A percentile compares a stretch with the other conserved stretches of the same genome.
These are phyloP conservation scores for Russula vinacea DNA, from an alignment of 768 basidiomycete genomes.

Conservation along the genomic window DNA sequence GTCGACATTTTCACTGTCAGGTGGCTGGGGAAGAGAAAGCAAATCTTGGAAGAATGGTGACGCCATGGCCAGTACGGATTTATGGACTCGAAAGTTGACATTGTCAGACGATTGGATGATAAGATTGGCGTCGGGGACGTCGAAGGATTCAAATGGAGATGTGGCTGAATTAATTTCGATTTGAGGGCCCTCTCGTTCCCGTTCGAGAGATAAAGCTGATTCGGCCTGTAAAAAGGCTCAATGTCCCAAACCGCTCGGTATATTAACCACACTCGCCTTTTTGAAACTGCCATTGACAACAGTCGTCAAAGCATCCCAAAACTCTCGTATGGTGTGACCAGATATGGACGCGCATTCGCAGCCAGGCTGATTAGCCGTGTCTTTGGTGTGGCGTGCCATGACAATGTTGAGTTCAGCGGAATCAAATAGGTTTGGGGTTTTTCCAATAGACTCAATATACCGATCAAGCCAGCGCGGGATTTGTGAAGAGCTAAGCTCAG, in stretches of 20 bases:
- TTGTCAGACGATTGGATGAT: conserved; percentile 7
- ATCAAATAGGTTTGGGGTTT: not conserved
- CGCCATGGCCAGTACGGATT: not conserved
- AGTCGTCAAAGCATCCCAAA: too few species aligned
- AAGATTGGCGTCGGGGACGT: conserved; percentile 1
- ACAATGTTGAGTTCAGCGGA: not conserved
- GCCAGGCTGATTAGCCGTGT: too few species aligned
- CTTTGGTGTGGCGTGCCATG: not conserved
- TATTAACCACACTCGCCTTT: too few species aligned
- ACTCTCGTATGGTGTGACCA: too few species aligned
- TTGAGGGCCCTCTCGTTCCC: too few species aligned
- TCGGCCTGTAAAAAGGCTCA: too few species aligned
- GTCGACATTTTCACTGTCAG: conserved; percentile 2
- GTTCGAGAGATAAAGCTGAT: too few species aligned
- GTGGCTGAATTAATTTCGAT: not conserved
- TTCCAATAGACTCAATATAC: not conserved
- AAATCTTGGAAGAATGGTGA: conserved; percentile 5
- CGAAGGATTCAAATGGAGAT: not conserved
- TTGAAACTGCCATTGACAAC: too few species aligned
- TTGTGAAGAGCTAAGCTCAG: not conserved
- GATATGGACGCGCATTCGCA: too few species aligned
- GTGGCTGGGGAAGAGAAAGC: not conserved
- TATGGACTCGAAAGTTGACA: conserved; percentile 11
- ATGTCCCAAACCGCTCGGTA: too few species aligned
- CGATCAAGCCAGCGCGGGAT: not conserved